phyloP scores from a whole-genome alignment of 371 early-diverging fungal genomes.

The Amoeboaphelidium protococcarum region DNA sequence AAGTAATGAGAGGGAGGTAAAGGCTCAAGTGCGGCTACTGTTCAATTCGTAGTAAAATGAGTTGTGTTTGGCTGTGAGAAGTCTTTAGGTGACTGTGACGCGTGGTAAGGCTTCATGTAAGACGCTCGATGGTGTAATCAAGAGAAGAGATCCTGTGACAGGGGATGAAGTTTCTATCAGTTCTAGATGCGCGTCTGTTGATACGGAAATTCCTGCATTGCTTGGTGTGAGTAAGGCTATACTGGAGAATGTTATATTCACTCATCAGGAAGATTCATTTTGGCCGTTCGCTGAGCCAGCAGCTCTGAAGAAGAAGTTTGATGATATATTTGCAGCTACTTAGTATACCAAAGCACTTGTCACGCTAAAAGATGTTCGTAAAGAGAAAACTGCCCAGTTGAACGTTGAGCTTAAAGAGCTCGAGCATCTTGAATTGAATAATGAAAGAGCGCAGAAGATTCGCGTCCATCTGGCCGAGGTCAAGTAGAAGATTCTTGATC shows the following conservation, averaged over 20 bases:
- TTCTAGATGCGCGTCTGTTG: constrained; percentile 58
- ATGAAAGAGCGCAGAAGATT: constrained; percentile 40
- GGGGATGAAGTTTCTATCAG: constrained; percentile 38
- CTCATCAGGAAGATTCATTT: constrained; percentile 97
- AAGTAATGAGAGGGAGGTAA: constrained; percentile 36
- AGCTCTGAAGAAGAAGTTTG: constrained; percentile 88
- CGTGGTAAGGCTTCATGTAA: constrained; percentile 32
- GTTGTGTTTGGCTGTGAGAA: too few relatives aligned
- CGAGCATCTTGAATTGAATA: constrained; percentile 31
- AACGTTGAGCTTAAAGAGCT: constrained; percentile 15
- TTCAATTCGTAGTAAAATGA: too few relatives aligned
- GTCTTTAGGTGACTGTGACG: too few relatives aligned
- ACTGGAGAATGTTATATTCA: constrained; percentile 95
- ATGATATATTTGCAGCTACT: constrained; percentile 92
- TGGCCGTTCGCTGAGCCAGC: constrained; percentile 92
- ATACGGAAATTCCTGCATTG: constrained; percentile 51
- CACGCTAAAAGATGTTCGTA: constrained; percentile 6
- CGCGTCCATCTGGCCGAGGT: too few relatives aligned
- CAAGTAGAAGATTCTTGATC: too few relatives aligned
- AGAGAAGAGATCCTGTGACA: constrained; percentile 24
- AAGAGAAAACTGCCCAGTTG: constrained; percentile 6
- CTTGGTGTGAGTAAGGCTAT: constrained; percentile 78
- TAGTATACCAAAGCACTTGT: constrained; percentile 20
- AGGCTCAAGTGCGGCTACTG: constrained; percentile 75
- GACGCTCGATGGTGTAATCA: constrained; percentile 60